These are phyloP conservation scores for Linaria vulgaris DNA, from an alignment of 257 asterid species.

Conservation along the genomic window DNA sequence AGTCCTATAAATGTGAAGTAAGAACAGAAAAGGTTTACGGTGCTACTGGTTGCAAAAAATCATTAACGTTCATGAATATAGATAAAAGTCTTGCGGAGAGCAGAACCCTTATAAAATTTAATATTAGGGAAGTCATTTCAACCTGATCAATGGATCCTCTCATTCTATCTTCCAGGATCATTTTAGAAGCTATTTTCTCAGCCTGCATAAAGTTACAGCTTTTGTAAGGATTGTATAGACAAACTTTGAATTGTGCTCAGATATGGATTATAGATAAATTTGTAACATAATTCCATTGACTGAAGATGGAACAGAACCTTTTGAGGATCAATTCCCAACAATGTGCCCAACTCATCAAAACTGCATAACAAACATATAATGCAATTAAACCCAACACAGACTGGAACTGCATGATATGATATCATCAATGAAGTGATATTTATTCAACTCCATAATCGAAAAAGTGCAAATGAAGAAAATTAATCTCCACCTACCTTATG, in stretches of 20 bases:
- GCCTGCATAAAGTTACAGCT: slow-evolving; percentile 51
- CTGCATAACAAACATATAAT: slow-evolving; percentile 38
- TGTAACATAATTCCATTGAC: slow-evolving; percentile 13
- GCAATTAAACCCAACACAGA: slow-evolving; percentile 20
- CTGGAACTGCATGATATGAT: slow-evolving; percentile 15
- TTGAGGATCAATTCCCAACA: slow-evolving; percentile 91
- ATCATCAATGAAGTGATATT: slow-evolving; percentile 14
- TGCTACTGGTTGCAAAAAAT: neutral
- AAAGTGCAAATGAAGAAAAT: slow-evolving; percentile 7
- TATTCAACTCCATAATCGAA: slow-evolving; percentile 14
- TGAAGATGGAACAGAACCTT: slow-evolving; percentile 53
- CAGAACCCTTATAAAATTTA: neutral
- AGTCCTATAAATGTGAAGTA: slow-evolving; percentile 6
- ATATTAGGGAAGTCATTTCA: slow-evolving; percentile 16
- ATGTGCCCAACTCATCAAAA: slow-evolving; percentile 89
- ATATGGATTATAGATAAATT: neutral
- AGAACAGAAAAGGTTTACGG: neutral
- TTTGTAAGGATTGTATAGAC: neutral
- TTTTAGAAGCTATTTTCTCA: slow-evolving; percentile 96
- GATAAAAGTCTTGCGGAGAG: slow-evolving; percentile 10
- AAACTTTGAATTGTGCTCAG: slow-evolving; percentile 8
- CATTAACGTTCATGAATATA: slow-evolving; percentile 3
- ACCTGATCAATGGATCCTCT: slow-evolving; percentile 98
- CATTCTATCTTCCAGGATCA: slow-evolving; percentile 97
- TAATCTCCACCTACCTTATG: slow-evolving; percentile 56